Evolutionary conservation across 192 early-diverging fungal genomes (phyloP).

Genomic region (Coemansia sp.): DNA sequence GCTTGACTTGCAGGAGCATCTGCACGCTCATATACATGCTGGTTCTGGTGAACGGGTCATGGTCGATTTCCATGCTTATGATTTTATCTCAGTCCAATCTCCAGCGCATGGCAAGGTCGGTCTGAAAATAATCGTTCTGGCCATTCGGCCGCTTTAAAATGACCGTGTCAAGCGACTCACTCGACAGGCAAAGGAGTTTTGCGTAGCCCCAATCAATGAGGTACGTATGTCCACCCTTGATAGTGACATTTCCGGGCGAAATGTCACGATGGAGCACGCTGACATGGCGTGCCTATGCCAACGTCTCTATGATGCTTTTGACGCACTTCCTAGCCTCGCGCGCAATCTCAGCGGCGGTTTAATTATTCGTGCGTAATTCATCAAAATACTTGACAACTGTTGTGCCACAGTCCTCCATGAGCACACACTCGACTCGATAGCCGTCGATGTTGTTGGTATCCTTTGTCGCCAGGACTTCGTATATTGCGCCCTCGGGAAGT

Average conservation of each 20-base stretch:
- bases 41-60: neutral
- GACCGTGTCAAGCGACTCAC: neutral
- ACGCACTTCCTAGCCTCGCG: neutral
- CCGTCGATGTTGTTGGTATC: neutral
- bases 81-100: neutral
- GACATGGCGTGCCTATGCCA: neutral
- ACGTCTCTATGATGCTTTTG: neutral
- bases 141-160: too few species aligned
- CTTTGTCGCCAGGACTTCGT: conserved; percentile 5
- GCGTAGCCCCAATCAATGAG: conserved; percentile 24
- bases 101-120: neutral
- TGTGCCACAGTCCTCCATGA: conserved; percentile 17
- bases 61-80: neutral
- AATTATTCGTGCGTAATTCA: too few species aligned
- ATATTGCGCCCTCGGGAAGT: conserved; percentile 14
- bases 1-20: neutral
- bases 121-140: too few species aligned
- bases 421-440: conserved; percentile 8
- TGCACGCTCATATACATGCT: conserved; percentile 9
- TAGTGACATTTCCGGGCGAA: conserved; percentile 5
- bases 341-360: too few species aligned
- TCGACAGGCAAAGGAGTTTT: neutral
- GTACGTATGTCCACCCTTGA: neutral
- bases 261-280: conserved; percentile 21
- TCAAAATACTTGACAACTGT: neutral